These are phyloP conservation scores for Chlorella sp. DNA, from an alignment of 139 green algal species.

Conservation along the genomic window DNA sequence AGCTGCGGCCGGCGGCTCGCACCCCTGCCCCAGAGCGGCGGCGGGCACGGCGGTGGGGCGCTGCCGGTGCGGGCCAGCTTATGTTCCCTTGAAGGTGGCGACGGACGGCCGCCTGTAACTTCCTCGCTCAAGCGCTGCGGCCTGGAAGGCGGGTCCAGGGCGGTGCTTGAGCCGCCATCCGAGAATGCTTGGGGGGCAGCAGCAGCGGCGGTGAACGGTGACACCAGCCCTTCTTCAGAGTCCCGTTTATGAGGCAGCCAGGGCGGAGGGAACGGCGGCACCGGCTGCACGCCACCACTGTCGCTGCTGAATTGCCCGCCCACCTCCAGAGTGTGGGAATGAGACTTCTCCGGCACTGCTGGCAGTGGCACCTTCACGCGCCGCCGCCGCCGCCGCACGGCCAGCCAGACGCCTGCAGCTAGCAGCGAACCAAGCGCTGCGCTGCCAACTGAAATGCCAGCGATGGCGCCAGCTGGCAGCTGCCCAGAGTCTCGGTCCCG, in stretches of 20 bases:
- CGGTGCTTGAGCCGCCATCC: neutral
- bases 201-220: neutral
- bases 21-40: neutral
- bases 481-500: neutral
- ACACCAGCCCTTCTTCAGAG: neutral
- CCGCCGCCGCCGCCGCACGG: neutral
- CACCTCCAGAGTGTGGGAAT: too few species aligned
- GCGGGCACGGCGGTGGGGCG: neutral
- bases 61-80: neutral
- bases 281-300: neutral
- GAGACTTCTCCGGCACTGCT: neutral
- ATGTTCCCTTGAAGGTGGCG: neutral
- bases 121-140: too few species aligned
- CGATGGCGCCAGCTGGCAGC: neutral
- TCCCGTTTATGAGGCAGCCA: neutral
- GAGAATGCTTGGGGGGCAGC: neutral
- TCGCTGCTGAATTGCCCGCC: neutral
- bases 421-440: neutral
- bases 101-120: too few species aligned
- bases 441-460: neutral
- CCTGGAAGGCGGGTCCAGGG: too few species aligned
- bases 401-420: neutral
- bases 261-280: neutral
- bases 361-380: neutral
- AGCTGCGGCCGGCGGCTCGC: neutral